Base-by-base conservation (phyloP, 176 grass and related monocot species). In the Oryza meridionalis region DNA sequence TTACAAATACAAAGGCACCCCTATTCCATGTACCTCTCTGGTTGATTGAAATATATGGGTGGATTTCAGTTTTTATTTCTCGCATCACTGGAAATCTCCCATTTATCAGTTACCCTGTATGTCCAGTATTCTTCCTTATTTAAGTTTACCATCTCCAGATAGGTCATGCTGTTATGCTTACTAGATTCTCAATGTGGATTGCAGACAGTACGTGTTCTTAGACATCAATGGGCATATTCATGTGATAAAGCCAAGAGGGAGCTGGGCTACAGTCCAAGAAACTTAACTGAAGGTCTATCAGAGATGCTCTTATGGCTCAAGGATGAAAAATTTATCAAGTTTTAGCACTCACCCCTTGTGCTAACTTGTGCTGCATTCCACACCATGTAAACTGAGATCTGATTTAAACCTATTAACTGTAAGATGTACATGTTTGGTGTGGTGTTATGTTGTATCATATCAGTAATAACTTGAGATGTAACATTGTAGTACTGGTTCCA, bases 181-280 rank as follows among this genome's bases (percentile, higher is more conserved):
- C 83, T 49, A 84, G 42, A 55, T 67, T 82, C 9, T 75, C 65
- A 29, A n/a, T 44, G 59, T 70, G 19, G 37, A 31, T 78, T 92
- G 81, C 91, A 99, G 96, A 75, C 88, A 5, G 96, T 99, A 21
- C 70, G 68, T 66, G 91, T 94, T 49, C 53, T 98, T 76, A 87
- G 83, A 83, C 91, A 87, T 84, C 90, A 99, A 88, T 96, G 96
- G 96, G 84, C 91, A 55, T 99, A 96, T 86, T 99, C 96, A 15
- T 96, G 89, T 19, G 91, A 95, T 2, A 96, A 94, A 77, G 93
- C 93, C 4, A 94, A 85, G 68, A 82, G 31, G 29, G 93, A 99
- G 61, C 89, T 96, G 67, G 89, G 70, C 25, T 99, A 94, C 55
- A 89, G 22, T 47, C 93, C 93, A 0, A 92, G 93, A 84, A 92